Conservation (phyloP, 2,329 filamentous ascomycete species). For the Aureobasidium sp. region DNA sequence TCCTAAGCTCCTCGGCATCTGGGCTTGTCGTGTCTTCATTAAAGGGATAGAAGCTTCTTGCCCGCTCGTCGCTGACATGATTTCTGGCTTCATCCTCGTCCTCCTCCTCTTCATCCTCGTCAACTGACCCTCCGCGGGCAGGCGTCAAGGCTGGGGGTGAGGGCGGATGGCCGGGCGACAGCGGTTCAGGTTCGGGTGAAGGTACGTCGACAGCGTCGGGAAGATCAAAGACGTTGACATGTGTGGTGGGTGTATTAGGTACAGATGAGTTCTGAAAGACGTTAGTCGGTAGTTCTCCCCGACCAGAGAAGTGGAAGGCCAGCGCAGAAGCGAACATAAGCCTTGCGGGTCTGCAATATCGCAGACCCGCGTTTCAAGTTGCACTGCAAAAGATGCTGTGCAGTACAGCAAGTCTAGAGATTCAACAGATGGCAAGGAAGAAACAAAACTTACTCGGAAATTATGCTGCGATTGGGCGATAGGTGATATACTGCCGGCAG, state of each 20-base stretch:
- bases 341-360: too few relatives aligned
- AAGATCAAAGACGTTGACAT: background rate
- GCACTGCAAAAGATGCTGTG: background rate
- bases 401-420: background rate
- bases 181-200: background rate
- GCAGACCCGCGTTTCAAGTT: background rate
- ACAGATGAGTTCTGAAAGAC: background rate
- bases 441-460: background rate
- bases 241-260: background rate
- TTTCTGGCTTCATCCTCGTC: constrained; percentile 25
- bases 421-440: background rate
- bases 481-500: background rate
- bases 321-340: background rate
- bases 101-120: constrained; percentile 19
- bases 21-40: constrained; percentile 51
- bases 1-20: constrained; percentile 51
- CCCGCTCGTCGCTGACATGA: constrained; percentile 19
- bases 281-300: background rate
- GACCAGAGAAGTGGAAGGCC: background rate
- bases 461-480: background rate
- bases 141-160: constrained; percentile 13
- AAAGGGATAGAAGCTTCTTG: constrained; percentile 45
- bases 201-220: background rate
- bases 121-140: constrained; percentile 18
- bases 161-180: background rate